Percentiles rank a stretch among this genome's conserved stretches.
These are phyloP conservation scores for Diaporthe australafricana DNA, from an alignment of 2,329 filamentous ascomycete genomes.

Conservation along the genomic window DNA sequence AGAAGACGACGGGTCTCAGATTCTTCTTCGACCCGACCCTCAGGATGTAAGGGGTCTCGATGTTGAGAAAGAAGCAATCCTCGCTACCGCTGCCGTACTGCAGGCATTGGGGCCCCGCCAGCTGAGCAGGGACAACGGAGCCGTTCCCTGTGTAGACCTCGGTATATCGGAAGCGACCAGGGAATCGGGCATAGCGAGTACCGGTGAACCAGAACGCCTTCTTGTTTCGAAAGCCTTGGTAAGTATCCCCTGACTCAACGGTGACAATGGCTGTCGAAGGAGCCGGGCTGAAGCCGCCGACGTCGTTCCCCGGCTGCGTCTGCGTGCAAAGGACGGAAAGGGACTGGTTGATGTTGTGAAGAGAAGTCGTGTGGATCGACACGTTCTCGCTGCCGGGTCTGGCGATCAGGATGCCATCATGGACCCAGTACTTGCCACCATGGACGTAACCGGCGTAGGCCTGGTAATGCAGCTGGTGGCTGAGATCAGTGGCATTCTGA, in stretches of 20 bases:
- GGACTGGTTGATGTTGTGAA: neutral
- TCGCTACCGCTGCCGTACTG: constrained; percentile 15
- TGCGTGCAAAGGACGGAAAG: constrained; percentile 12
- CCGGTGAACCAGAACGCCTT: constrained; percentile 3
- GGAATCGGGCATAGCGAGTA: neutral
- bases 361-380: neutral
- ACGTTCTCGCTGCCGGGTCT: neutral
- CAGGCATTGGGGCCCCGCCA: constrained; percentile 1
- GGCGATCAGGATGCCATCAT: neutral
- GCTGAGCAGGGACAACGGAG: constrained; percentile 1
- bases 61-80: constrained; percentile 9
- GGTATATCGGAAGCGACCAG: neutral
- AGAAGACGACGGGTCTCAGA: constrained; percentile 10
- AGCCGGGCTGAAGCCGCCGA: neutral
- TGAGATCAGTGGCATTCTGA: neutral
- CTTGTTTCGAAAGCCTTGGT: constrained; percentile 8
- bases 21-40: neutral
- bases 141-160: neutral
- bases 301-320: neutral
- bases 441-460: neutral
- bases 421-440: constrained; percentile 4
- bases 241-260: neutral
- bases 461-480: constrained; percentile 1
- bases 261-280: neutral
- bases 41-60: neutral